Conservation (phyloP, 1,139 yeast species). For the Wickerhamiella infanticola region DNA sequence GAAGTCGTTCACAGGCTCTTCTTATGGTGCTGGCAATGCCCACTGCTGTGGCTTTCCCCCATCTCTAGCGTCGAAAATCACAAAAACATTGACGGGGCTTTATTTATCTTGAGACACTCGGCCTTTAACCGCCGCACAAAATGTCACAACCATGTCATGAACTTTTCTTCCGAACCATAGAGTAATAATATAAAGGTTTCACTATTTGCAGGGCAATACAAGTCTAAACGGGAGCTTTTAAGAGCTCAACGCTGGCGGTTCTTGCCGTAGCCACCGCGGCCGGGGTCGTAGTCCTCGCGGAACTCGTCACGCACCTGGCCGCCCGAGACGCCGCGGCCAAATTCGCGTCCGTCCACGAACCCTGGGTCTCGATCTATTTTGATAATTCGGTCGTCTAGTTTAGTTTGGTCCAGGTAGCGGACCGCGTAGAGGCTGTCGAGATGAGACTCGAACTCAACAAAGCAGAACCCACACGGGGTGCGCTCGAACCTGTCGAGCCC, state of each 20-base stretch:
- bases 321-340: conserved; percentile 81
- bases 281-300: conserved; percentile 40
- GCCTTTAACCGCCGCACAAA: no score
- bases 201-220: no score
- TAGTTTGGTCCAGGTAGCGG: conserved; percentile 64
- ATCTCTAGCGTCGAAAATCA: no score
- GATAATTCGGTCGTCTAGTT: conserved; percentile 62
- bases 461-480: conserved; percentile 94
- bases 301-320: conserved; percentile 62
- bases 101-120: no score
- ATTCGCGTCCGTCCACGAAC: conserved; percentile 84
- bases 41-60: no score
- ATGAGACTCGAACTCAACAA: conserved; percentile 56
- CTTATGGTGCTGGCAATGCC: no score
- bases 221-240: no score
- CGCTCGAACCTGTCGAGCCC: conserved; percentile 78
- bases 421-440: conserved; percentile 67
- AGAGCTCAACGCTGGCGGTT: conserved; percentile 2
- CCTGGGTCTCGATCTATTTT: conserved; percentile 91
- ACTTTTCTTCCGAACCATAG: no score
- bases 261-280: conserved; percentile 38
- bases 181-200: no score
- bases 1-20: neutral
- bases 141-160: no score
- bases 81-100: no score